These are phyloP conservation scores for Erythrophleum fordii DNA, from an alignment of 306 rosid species.

Conservation along the genomic window DNA sequence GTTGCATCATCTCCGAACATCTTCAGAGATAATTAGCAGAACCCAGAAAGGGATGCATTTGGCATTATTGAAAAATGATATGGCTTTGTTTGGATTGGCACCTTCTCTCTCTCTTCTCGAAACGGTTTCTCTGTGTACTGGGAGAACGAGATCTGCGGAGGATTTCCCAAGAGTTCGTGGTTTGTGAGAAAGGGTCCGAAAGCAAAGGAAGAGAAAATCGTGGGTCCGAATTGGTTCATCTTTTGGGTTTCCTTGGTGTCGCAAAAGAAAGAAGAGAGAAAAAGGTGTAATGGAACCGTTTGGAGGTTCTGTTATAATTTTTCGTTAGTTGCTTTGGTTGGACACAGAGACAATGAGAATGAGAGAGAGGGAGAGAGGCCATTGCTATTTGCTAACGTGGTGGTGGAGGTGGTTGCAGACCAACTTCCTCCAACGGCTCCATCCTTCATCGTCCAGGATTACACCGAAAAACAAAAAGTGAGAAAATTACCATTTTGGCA, in stretches of 20 bases:
- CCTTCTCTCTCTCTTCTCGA: constrained; percentile 13
- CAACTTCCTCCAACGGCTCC: constrained; percentile 44
- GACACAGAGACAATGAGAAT: background rate
- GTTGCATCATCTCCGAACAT: constrained; percentile 28
- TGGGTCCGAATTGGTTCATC: constrained; percentile 66
- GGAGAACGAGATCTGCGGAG: constrained; percentile 63
- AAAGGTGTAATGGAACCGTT: constrained; percentile 70
- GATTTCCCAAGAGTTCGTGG: constrained; percentile 40
- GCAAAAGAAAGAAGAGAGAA: constrained; percentile 38
- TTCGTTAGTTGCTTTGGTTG: constrained; percentile 36
- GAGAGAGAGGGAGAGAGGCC: background rate
- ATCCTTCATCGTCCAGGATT: background rate
- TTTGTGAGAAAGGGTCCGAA: constrained; percentile 57
- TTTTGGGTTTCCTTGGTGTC: constrained; percentile 37
- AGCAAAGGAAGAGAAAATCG: constrained; percentile 63
- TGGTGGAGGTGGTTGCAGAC: constrained; percentile 1
- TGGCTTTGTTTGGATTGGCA: constrained; percentile 4
- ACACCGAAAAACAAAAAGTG: too few species aligned
- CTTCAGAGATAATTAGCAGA: constrained; percentile 23
- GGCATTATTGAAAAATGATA: background rate
- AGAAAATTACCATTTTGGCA: too few species aligned
- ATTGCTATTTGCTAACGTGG: background rate
- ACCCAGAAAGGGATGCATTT: constrained; percentile 37
- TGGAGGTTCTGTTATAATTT: constrained; percentile 41
- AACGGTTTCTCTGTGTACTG: constrained; percentile 2